Conservation (phyloP, 2,329 filamentous ascomycete species). For the Lanzia echinophila region DNA sequence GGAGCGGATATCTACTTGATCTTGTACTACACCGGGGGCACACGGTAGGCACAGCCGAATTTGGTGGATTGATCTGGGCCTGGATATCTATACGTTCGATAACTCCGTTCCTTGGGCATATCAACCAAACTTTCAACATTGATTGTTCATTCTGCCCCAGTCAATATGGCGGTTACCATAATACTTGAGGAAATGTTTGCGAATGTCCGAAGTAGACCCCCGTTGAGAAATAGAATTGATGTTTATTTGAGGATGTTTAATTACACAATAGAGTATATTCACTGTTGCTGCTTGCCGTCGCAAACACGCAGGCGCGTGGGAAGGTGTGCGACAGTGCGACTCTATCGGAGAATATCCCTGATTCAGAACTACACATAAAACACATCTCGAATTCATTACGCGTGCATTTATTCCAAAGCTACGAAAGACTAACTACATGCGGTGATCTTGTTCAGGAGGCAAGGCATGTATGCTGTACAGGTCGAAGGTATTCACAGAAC, state of each 20-base stretch:
- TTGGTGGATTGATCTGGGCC: too few relatives aligned
- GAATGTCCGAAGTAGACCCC: not conserved
- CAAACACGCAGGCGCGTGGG: not conserved
- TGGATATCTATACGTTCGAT: too few relatives aligned
- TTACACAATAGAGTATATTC: slow-evolving; percentile 5
- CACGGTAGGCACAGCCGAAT: not conserved
- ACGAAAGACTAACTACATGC: too few relatives aligned
- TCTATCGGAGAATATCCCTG: slow-evolving; percentile 2
- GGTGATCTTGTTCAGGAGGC: too few relatives aligned
- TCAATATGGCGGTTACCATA: not conserved
- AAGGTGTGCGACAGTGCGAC: slow-evolving; percentile 4
- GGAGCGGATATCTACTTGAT: slow-evolving; percentile 11
- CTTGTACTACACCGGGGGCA: slow-evolving; percentile 9
- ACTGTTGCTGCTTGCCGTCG: slow-evolving; percentile 6
- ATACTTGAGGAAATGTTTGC: slow-evolving; percentile 1
- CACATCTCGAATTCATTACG: not conserved
- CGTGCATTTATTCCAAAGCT: not conserved
- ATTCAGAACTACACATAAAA: slow-evolving; percentile 3
- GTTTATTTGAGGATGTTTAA: not conserved
- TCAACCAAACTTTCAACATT: not conserved
- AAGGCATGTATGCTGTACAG: not conserved
- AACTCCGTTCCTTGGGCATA: slow-evolving; percentile 4
- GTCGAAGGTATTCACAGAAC: not conserved
- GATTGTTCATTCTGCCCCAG: not conserved
- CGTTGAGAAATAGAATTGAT: not conserved